Evolutionary conservation across 208 protist genomes (phyloP).

Genomic region (Trypanosoma platydactyli): DNA sequence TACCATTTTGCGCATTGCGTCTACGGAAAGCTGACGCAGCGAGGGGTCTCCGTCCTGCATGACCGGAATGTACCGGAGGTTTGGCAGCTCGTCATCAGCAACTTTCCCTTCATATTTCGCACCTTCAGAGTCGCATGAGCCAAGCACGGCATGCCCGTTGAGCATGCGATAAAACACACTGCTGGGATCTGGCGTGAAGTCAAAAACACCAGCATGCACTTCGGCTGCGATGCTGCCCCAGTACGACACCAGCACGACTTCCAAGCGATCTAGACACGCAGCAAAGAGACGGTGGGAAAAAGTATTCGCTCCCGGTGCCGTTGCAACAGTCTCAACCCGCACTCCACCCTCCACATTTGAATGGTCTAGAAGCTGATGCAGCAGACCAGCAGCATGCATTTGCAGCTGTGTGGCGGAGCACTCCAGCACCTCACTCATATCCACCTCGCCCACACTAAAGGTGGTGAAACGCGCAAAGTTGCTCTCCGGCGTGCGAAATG

Average conservation of each 20-base stretch:
- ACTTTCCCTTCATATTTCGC: neutral
- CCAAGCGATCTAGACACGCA: slow-evolving; percentile 60
- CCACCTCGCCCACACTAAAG: slow-evolving; percentile 44
- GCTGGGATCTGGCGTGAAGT: slow-evolving; percentile 16
- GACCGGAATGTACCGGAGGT: slow-evolving; percentile 23
- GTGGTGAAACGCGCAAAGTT: slow-evolving; percentile 55
- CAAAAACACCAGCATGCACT: slow-evolving; percentile 24
- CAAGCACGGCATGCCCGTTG: slow-evolving; percentile 21
- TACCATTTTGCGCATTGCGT: slow-evolving; percentile 61
- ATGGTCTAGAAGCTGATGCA: slow-evolving; percentile 60
- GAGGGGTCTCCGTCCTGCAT: slow-evolving; percentile 22
- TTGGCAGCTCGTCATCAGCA: slow-evolving; percentile 18
- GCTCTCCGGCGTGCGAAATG: slow-evolving; percentile 62
- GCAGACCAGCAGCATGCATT: slow-evolving; percentile 56
- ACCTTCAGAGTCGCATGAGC: neutral
- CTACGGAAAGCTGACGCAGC: slow-evolving; percentile 72
- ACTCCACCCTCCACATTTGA: slow-evolving; percentile 26
- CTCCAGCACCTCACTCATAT: slow-evolving; percentile 70
- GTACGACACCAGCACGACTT: slow-evolving; percentile 76
- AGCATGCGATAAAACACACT: slow-evolving; percentile 26
- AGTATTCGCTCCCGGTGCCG: slow-evolving; percentile 37
- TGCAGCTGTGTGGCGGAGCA: slow-evolving; percentile 67
- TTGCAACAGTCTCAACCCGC: slow-evolving; percentile 52
- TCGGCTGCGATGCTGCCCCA: slow-evolving; percentile 69
- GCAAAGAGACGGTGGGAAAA: slow-evolving; percentile 58